These are phyloP conservation scores for Escallonia rubra DNA, from an alignment of 129 eudicot species.

Conservation along the genomic window DNA sequence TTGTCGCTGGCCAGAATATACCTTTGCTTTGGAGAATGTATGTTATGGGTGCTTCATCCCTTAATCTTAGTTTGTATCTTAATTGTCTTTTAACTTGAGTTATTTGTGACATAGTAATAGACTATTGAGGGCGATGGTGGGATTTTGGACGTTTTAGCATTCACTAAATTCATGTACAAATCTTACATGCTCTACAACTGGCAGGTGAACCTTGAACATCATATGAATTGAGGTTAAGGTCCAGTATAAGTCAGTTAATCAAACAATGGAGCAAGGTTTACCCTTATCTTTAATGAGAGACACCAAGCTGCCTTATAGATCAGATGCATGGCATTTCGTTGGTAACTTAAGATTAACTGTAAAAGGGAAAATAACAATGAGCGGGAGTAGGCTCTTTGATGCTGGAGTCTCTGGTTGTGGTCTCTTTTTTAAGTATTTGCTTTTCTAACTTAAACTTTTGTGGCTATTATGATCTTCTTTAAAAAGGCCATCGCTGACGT, in stretches of 20 bases:
- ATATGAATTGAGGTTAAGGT: not conserved
- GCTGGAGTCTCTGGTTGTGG: not conserved
- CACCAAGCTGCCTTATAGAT: not conserved
- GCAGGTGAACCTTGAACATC: no score
- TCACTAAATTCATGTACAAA: no score
- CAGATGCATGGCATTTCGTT: not conserved
- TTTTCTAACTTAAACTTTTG: not conserved
- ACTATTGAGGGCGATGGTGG: no score
- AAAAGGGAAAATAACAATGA: not conserved
- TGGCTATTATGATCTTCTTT: not conserved
- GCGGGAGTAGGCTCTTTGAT: not conserved
- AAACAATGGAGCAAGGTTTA: not conserved
- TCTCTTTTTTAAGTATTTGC: no score
- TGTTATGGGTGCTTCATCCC: slow-evolving; percentile 10
- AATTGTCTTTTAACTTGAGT: not conserved
- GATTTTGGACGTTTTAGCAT: no score
- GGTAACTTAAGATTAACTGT: not conserved
- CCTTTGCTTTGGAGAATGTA: slow-evolving; percentile 74
- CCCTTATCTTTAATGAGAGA: not conserved
- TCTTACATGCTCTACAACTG: no score
- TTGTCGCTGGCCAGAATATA: slow-evolving; percentile 90
- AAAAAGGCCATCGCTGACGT: slow-evolving; percentile 57
- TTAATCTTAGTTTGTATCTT: not conserved
- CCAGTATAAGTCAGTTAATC: not conserved
- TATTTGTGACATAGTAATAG: no score